These are phyloP conservation scores for Myxozyma mucilagina DNA, from an alignment of 805 yeast species.

Conservation along the genomic window DNA sequence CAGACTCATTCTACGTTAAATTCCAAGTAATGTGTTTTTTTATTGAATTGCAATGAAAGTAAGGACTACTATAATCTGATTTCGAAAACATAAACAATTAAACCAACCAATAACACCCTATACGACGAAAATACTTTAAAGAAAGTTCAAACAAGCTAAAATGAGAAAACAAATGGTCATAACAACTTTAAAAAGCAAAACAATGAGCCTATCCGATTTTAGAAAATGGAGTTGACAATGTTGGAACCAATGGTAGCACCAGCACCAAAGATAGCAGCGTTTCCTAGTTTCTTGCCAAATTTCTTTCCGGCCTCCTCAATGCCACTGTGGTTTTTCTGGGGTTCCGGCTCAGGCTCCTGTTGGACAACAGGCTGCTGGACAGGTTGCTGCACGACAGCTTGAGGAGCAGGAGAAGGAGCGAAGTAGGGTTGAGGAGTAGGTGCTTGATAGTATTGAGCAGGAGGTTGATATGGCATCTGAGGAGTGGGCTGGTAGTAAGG, in stretches of 20 bases:
- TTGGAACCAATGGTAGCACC: constrained; percentile 93
- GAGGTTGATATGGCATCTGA: constrained; percentile 3
- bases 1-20: background rate
- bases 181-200: background rate
- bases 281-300: constrained; percentile 81
- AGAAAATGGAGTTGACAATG: constrained; percentile 71
- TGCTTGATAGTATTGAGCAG: constrained; percentile 25
- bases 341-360: constrained; percentile 33
- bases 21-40: background rate
- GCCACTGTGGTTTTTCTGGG: constrained; percentile 31
- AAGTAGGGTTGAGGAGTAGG: constrained; percentile 32
- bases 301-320: constrained; percentile 46
- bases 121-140: background rate
- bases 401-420: constrained; percentile 3
- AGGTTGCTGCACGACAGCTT: constrained; percentile 18
- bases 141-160: background rate
- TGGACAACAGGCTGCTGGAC: constrained; percentile 29
- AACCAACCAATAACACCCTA: background rate
- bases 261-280: constrained; percentile 94
- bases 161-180: too few species aligned
- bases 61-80: background rate
- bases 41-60: background rate
- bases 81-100: background rate
- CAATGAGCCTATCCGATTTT: constrained; percentile 7
- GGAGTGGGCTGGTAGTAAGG: constrained; percentile 11